A percentile compares a stretch with the other conserved stretches of the same genome.
Evolutionary conservation across 2,329 filamentous ascomycete genomes (phyloP).

Genomic region (Colletotrichum sp.): DNA sequence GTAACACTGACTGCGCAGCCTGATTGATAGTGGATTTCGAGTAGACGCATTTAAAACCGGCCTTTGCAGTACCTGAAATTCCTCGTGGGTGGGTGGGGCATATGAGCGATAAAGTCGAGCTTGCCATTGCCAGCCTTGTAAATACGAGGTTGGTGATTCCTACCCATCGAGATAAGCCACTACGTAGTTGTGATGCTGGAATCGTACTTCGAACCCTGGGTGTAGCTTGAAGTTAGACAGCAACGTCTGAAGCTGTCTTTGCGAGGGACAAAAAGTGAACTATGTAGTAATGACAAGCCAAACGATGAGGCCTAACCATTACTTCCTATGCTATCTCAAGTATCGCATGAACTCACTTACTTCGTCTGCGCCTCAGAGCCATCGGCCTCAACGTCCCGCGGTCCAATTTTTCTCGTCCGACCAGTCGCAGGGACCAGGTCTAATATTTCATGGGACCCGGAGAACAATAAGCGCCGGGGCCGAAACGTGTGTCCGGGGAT

Average conservation of each 20-base stretch:
- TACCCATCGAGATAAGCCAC: background rate
- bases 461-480: background rate
- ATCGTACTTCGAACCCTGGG: rapidly evolving
- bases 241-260: background rate
- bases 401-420: too few relatives aligned
- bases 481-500: background rate
- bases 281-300: background rate
- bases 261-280: background rate
- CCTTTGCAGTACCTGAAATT: background rate
- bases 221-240: background rate
- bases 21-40: background rate
- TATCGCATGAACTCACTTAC: too few relatives aligned
- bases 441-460: background rate
- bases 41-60: background rate
- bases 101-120: background rate
- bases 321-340: background rate
- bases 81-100: background rate
- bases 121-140: background rate
- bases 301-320: background rate
- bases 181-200: background rate
- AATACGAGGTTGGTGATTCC: background rate
- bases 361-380: too few relatives aligned
- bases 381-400: too few relatives aligned
- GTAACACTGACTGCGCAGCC: background rate
- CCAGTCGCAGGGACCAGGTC: too few relatives aligned